Base-by-base conservation (phyloP, 2,329 filamentous ascomycete genomes). In the Fusarium mangiferae region DNA sequence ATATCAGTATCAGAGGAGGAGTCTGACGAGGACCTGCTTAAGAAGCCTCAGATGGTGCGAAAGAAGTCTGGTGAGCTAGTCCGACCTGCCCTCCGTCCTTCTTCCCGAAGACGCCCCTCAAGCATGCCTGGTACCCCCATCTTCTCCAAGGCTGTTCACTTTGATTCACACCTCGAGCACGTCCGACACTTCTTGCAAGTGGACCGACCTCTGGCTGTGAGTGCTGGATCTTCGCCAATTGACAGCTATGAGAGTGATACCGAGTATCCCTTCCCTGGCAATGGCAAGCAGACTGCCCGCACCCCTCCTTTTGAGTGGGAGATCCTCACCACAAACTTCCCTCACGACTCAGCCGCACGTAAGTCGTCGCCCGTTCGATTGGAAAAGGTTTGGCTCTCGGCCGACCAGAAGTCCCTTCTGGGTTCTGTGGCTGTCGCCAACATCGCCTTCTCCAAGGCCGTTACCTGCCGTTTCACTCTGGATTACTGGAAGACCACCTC, bases 401-500 rank as follows among this genome's bases (percentile, higher is more conserved):
- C 89, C 5, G 96, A 98, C 81, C 95, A 97, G 79, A 96, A 96
- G 84, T 93, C 89, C 3, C 84, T 99, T 74, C 88, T 98, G 57
- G 96, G 96, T 18, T 93, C 91, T 24, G 89, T 98, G 59, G 93
- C 91, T 13, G 95, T 97, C 28, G 91, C 92, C 80, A 99, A 99
- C 82, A 83, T 98, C 48, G 90, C 95, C 1, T 99, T 97, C 84
- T 90, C 95, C 61, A 99, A 99, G 84, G 83, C 87, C 11, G 94
- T 99, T 61, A 91, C 93, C n/a, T 96, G 94, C 81, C 91, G 96
- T 57, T 99, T 99, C 82, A 99, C 96, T 0, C 89, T 98, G 52
- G 96, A 99, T 82, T 96, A 97, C 84, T 99, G 96, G 96, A 98
- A 97, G 87, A 99, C 96, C 0, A 97, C 95, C 0, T 99, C 96